Evolutionary conservation across 2,329 filamentous ascomycete species (phyloP).

Genomic region (Calycina herbarum): DNA sequence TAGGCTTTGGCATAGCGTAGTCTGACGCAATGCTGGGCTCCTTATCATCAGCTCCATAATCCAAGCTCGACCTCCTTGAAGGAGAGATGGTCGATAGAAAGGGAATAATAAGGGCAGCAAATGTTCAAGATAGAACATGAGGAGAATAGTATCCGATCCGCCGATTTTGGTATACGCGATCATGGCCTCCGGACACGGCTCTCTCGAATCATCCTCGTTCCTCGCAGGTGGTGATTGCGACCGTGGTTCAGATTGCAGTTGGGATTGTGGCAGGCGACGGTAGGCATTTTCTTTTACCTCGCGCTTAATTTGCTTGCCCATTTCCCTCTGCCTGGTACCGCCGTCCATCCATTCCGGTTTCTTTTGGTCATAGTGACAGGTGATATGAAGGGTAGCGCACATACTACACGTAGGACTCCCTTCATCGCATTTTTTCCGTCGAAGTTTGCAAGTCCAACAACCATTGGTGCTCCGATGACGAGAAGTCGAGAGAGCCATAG

Average conservation of each 20-base stretch:
- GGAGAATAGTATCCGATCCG: slow-evolving; percentile 34
- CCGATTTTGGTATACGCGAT: slow-evolving; percentile 8
- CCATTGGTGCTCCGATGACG: too few species aligned
- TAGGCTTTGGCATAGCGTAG: slow-evolving; percentile 53
- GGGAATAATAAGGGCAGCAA: slow-evolving; percentile 64
- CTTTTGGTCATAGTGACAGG: slow-evolving; percentile 52
- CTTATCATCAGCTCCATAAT: slow-evolving; percentile 57
- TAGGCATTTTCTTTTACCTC: slow-evolving; percentile 56
- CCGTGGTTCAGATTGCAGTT: too few species aligned
- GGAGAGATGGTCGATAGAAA: slow-evolving; percentile 51
- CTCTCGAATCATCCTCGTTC: slow-evolving; percentile 13
- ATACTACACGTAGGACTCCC: too few species aligned
- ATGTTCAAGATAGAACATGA: slow-evolving; percentile 62
- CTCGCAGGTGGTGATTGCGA: too few species aligned
- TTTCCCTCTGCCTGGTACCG: slow-evolving; percentile 44
- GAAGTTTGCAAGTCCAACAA: too few species aligned
- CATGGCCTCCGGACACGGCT: slow-evolving; percentile 15
- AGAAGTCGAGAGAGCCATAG: too few species aligned
- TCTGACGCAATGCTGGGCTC: slow-evolving; percentile 48
- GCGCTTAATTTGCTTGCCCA: slow-evolving; percentile 54
- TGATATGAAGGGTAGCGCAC: slow-evolving; percentile 40
- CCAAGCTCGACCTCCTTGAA: slow-evolving; percentile 61
- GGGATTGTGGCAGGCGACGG: slow-evolving; percentile 41
- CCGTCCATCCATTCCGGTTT: slow-evolving; percentile 35
- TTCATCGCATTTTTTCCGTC: too few species aligned